Conservation (phyloP, 257 asterid species). For the Penstemon barbatus region DNA sequence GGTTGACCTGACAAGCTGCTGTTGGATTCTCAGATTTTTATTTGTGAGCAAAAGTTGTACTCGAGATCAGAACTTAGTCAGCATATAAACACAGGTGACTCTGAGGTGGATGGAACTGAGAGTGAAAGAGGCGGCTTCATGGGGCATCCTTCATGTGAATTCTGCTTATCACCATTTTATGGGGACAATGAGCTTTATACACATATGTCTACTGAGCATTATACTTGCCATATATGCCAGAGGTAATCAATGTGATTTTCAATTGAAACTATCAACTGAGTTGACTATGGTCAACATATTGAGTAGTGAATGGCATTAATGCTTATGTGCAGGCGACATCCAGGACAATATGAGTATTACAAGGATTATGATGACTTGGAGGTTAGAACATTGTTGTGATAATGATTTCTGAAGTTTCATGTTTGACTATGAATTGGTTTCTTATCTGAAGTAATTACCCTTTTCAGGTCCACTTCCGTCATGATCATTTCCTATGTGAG, state of each 20-base stretch:
- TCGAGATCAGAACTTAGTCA: conserved; percentile 79
- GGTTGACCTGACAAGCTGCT: conserved; percentile 20
- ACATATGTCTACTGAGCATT: conserved; percentile 96
- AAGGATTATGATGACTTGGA: conserved; percentile 88
- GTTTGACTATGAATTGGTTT: conserved; percentile 14
- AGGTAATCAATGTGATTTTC: conserved; percentile 45
- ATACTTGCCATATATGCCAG: conserved; percentile 92
- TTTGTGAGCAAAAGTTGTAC: conserved; percentile 94
- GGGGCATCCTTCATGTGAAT: conserved; percentile 94
- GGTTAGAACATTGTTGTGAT: conserved; percentile 41
- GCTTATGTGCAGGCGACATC: conserved; percentile 75
- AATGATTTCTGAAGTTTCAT: conserved; percentile 21
- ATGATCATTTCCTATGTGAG: conserved; percentile 85
- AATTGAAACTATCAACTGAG: conserved; percentile 12
- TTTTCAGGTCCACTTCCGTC: conserved; percentile 79
- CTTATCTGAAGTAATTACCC: conserved; percentile 25
- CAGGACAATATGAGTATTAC: conserved; percentile 92
- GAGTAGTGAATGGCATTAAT: conserved; percentile 1
- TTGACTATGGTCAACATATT: conserved; percentile 5
- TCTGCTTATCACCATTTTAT: conserved; percentile 82
- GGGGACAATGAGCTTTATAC: conserved; percentile 91
- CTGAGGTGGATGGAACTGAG: conserved; percentile 98
- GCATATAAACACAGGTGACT: conserved; percentile 81
- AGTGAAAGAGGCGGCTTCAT: conserved; percentile 95
- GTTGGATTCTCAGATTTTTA: conserved; percentile 60